These are phyloP conservation scores for Cercospora nicotianae DNA, from an alignment of 2,329 filamentous ascomycete species.

Conservation along the genomic window DNA sequence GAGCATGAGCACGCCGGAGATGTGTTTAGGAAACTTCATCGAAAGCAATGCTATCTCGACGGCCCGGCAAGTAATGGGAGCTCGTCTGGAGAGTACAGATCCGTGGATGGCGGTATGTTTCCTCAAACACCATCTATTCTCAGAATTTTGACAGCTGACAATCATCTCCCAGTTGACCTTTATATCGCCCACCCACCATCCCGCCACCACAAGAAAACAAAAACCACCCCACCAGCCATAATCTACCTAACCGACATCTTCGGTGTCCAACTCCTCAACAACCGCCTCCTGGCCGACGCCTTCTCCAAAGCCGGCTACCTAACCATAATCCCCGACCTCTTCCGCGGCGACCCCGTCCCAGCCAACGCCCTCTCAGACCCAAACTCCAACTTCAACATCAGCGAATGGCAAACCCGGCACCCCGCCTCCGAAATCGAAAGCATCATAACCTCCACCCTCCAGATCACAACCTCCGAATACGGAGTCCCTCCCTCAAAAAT, in stretches of 20 bases:
- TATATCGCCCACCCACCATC: slow-evolving; percentile 26
- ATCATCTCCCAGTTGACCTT: slow-evolving; percentile 21
- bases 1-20: slow-evolving; percentile 27
- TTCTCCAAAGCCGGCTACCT: slow-evolving; percentile 37
- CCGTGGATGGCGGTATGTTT: slow-evolving; percentile 21
- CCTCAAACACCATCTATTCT: background rate
- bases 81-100: slow-evolving; percentile 21
- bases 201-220: slow-evolving; percentile 12
- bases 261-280: slow-evolving; percentile 37
- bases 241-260: slow-evolving; percentile 41
- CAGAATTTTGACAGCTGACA: background rate
- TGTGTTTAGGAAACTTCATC: slow-evolving; percentile 19
- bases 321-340: slow-evolving; percentile 40
- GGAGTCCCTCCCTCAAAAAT: slow-evolving; percentile 53
- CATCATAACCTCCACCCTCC: slow-evolving; percentile 45
- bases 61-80: slow-evolving; percentile 24
- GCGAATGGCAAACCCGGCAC: slow-evolving; percentile 49
- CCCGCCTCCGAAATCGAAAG: slow-evolving; percentile 46
- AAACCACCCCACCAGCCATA: slow-evolving; percentile 29
- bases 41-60: slow-evolving; percentile 17
- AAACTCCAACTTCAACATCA: slow-evolving; percentile 43
- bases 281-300: slow-evolving; percentile 40
- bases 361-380: slow-evolving; percentile 29
- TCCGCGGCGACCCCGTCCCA: slow-evolving; percentile 38
- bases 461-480: slow-evolving; percentile 54